Percentiles rank a stretch among this genome's conserved stretches.
phyloP scores from a whole-genome alignment of 2,329 filamentous ascomycete species.

The Pyrenochaeta sp. region DNA sequence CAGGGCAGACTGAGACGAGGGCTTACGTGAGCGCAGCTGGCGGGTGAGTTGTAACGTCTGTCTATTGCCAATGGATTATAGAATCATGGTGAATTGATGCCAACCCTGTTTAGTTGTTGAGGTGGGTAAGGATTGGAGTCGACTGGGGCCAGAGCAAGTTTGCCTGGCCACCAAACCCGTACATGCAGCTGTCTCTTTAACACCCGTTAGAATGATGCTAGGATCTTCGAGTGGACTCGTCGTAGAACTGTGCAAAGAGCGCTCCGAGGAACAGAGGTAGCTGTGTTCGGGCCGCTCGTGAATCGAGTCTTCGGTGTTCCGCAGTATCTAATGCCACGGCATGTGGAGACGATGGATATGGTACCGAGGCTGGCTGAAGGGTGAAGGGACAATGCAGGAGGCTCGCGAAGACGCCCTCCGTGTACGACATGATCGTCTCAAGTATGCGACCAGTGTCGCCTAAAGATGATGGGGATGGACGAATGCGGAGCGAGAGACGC shows the following conservation, averaged over 20 bases:
- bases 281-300: constrained; percentile 10
- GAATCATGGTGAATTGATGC: not conserved
- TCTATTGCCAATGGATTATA: not conserved
- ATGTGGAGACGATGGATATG: constrained; percentile 7
- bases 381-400: not conserved
- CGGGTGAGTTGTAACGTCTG: not conserved
- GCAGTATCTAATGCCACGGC: constrained; percentile 3
- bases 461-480: not conserved
- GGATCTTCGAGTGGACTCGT: constrained; percentile 2
- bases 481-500: not conserved
- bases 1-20: constrained; percentile 4
- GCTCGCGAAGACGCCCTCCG: not conserved
- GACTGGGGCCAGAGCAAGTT: too few species aligned
- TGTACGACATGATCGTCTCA: not conserved
- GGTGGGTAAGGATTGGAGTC: too few species aligned
- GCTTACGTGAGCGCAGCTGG: not conserved
- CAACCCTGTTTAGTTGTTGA: too few species aligned
- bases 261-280: constrained; percentile 1
- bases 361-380: not conserved
- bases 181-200: too few species aligned
- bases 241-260: constrained; percentile 13
- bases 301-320: constrained; percentile 8
- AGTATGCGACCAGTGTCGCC: not conserved
- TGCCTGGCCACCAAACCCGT: too few species aligned
- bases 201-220: constrained; percentile 8